phyloP scores from a whole-genome alignment of 805 yeast species.

The Ogataea philodendri region DNA sequence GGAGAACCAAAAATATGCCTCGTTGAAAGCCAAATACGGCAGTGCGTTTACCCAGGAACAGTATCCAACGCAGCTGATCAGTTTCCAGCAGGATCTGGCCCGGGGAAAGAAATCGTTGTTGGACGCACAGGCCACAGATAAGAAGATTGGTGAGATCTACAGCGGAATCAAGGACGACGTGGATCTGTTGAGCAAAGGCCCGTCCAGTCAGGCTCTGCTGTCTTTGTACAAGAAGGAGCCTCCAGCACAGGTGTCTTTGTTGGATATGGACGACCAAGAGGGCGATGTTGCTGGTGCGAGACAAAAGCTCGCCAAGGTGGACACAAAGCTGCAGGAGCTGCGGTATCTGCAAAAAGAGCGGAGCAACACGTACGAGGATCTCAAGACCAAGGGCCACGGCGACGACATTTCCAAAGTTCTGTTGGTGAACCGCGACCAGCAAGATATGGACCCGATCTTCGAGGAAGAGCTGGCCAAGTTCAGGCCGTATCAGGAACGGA shows the following conservation, averaged over 20 bases:
- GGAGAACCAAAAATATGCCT: slow-evolving; percentile 37
- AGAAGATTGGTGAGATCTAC: slow-evolving; percentile 48
- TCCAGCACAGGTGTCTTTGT: slow-evolving; percentile 37
- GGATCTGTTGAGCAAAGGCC: slow-evolving; percentile 43
- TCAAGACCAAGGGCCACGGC: slow-evolving; percentile 66
- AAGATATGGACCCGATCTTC: slow-evolving; percentile 50
- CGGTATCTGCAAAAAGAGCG: slow-evolving; percentile 65
- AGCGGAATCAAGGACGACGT: slow-evolving; percentile 43
- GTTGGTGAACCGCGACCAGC: slow-evolving; percentile 52
- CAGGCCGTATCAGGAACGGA: slow-evolving; percentile 60
- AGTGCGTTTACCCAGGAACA: slow-evolving; percentile 35
- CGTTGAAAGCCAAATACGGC: slow-evolving; percentile 37
- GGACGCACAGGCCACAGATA: slow-evolving; percentile 62
- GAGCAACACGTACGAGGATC: slow-evolving; percentile 52
- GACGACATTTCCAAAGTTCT: slow-evolving; percentile 84
- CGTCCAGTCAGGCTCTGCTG: slow-evolving; percentile 39
- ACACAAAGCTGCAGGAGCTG: slow-evolving; percentile 58
- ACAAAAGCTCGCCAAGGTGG: slow-evolving; percentile 47
- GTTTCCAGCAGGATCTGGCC: slow-evolving; percentile 29
- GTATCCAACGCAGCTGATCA: slow-evolving; percentile 19
- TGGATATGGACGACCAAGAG: slow-evolving; percentile 63
- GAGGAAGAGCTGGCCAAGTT: slow-evolving; percentile 75
- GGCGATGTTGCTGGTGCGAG: slow-evolving; percentile 30
- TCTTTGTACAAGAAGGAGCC: slow-evolving; percentile 25
- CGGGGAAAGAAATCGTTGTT: slow-evolving; percentile 56